These are phyloP conservation scores for Athelia sp. DNA, from an alignment of 1,284 basidiomycete species.

Conservation along the genomic window DNA sequence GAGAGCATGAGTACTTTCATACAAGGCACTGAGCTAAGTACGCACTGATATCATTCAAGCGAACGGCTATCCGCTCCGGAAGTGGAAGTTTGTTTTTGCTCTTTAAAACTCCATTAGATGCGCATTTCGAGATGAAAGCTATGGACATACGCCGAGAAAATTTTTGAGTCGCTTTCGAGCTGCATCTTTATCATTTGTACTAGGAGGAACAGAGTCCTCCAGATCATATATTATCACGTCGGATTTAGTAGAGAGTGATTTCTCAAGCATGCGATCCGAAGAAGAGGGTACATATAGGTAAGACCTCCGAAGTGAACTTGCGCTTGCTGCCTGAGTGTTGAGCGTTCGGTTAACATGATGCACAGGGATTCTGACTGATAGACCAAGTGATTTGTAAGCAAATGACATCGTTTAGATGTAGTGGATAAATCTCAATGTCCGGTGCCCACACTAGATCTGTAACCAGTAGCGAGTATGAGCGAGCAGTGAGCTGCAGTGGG, in stretches of 20 bases:
- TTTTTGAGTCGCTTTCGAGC: constrained; percentile 55
- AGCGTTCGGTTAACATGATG: not conserved
- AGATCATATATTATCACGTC: constrained; percentile 85
- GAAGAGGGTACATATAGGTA: constrained; percentile 76
- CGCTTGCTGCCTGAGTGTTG: not conserved
- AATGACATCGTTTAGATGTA: too few relatives aligned
- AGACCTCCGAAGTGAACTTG: constrained; percentile 39
- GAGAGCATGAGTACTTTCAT: too few relatives aligned
- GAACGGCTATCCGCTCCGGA: constrained; percentile 58
- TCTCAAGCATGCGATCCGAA: constrained; percentile 76
- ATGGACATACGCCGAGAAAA: constrained; percentile 50
- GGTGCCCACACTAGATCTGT: too few relatives aligned
- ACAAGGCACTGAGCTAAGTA: constrained; percentile 30
- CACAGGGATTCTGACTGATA: too few relatives aligned
- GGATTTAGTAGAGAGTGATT: constrained; percentile 59
- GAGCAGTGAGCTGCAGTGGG: too few relatives aligned
- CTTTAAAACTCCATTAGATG: constrained; percentile 10
- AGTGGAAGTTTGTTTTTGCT: constrained; percentile 31
- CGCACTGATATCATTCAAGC: constrained; percentile 74
- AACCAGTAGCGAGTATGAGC: too few relatives aligned
- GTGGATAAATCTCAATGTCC: too few relatives aligned
- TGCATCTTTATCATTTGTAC: constrained; percentile 49
- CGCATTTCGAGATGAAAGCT: constrained; percentile 2
- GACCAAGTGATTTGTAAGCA: not conserved
- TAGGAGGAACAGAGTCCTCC: constrained; percentile 77